Evolutionary conservation across 2,329 filamentous ascomycete species (phyloP), one percentile per base, ranked within the genome.

Genomic region (Penicillium sp.): DNA sequence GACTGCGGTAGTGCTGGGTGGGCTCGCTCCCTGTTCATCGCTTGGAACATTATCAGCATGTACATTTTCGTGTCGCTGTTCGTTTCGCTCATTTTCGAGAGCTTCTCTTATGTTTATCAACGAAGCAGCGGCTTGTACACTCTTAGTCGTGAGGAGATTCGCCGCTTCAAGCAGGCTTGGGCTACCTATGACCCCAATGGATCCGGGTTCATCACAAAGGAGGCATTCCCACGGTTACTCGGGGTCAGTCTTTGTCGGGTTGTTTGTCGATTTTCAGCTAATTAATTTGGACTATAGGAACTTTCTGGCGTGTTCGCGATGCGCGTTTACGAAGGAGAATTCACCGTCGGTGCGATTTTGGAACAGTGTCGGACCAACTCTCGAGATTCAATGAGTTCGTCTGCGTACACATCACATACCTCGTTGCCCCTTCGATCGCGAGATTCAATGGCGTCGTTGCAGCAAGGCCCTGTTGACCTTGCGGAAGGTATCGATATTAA

Each of bases 11-110:
- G 93, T 74, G 83, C 85, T 46, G 82, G 85, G 36, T 99, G 94
- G 91, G 91, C 94, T 7, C 82, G 91, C 47, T 84, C 86, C 31
- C 79, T 99, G 9, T 99, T 99, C 76, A 91, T 97, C 52, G 85
- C 88, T 4, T 99, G 94, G 94, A 99, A 99, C 77, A 93, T 99
- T 65, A 82, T 99, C 73, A 97, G 93, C 88, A 99, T 99, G 94
- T 99, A 99, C 75, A 95, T 99, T 66, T 99, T 99, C 67, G 93
- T 97, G 68, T 96, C 93, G 67, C 77, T 99, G 68, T 99, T 99
- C 72, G 93, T 99, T 53, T 99, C 94, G 45, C 85, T 99, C 70
- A 99, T 99, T 63, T 99, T 95, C 75, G 94, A 99, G 77, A 97
- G 92, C 74, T 99, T 99, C 80, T 96, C 91, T 70, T 99, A 99